Evolutionary conservation across 2,329 filamentous ascomycete genomes (phyloP), one percentile per base, ranked within the genome.

Genomic region (Aspergillus unguis): DNA sequence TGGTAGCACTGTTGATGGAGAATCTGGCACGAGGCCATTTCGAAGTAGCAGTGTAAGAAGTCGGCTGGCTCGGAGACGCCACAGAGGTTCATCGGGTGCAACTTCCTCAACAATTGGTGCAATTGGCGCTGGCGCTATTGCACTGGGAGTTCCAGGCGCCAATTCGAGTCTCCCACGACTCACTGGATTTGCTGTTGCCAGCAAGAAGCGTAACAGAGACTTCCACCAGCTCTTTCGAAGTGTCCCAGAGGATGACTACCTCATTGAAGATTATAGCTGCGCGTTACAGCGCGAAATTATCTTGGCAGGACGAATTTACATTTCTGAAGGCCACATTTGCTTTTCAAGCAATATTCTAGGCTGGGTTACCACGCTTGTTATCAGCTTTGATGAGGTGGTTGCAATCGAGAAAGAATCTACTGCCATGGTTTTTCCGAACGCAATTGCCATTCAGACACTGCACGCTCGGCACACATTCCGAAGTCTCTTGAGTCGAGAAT

Each of bases 271-370:
- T 70, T 99, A 97, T 71, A 96, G 94, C 70, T 96, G 94, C 69
- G 94, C 94, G 3, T 72, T 99, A 54, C 94, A 99, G 71, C 85
- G 92, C 60, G 95, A 99, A 67, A 99, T 99, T 55, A 82, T 99
- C 33, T 85, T 95, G 5, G 94, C 96, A 61, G 94, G 94, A 5
- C 84, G 94, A 37, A 80, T 99, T 10, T 99, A 99, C 66, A 90
- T 99, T 38, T 97, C 94, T 0, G 94, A 99, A 74, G 92, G 92
- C 8, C 92, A 99, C 68, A 84, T 99, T 43, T 99, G 94, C 76
- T 99, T 99, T 73, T 96, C 92, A 65, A 97, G 94, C 77, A 99
- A 99, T 68, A 99, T 99, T 60, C 83, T 99, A 43, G 94, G 94
- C 49, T 99, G 94, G 94, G 88, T 95, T 25, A 99, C 94, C 0